A percentile compares a stretch with the other conserved stretches of the same genome.
Conservation (phyloP, 2,329 filamentous ascomycete genomes). For the Fusarium poae region DNA sequence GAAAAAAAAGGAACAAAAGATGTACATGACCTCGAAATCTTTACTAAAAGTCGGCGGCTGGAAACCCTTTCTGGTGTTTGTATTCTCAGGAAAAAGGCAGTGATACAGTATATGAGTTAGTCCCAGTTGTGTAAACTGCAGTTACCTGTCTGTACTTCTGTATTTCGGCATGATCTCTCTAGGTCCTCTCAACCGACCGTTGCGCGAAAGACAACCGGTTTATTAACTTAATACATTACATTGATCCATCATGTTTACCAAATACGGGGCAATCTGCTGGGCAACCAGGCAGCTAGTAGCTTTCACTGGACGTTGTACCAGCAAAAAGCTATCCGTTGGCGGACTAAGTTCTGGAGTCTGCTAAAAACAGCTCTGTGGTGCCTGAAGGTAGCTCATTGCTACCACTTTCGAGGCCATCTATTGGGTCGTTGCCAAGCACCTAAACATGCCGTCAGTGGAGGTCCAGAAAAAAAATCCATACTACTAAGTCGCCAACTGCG, state of each 20-base stretch:
- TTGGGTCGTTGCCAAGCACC: conserved; percentile 17
- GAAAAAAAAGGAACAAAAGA: neutral
- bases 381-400: conserved; percentile 12
- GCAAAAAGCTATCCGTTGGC: conserved; percentile 17
- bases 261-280: conserved; percentile 10
- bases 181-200: neutral
- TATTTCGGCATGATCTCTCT: neutral
- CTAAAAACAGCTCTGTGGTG: conserved; percentile 13
- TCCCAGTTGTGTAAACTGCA: neutral
- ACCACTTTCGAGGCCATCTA: conserved; percentile 4
- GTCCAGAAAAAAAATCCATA: conserved; percentile 33
- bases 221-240: neutral
- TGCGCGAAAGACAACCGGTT: neutral
- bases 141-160: neutral
- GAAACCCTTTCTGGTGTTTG: neutral
- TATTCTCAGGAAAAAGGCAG: neutral
- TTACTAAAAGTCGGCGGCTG: neutral
- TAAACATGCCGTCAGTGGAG: conserved; percentile 25
- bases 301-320: conserved; percentile 12
- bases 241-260: neutral
- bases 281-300: conserved; percentile 11
- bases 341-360: conserved; percentile 25
- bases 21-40: neutral
- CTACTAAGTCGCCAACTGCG: conserved; percentile 13
- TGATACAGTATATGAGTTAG: neutral